Conservation (phyloP, 2,329 filamentous ascomycete genomes). For the Fusarium clavum region DNA sequence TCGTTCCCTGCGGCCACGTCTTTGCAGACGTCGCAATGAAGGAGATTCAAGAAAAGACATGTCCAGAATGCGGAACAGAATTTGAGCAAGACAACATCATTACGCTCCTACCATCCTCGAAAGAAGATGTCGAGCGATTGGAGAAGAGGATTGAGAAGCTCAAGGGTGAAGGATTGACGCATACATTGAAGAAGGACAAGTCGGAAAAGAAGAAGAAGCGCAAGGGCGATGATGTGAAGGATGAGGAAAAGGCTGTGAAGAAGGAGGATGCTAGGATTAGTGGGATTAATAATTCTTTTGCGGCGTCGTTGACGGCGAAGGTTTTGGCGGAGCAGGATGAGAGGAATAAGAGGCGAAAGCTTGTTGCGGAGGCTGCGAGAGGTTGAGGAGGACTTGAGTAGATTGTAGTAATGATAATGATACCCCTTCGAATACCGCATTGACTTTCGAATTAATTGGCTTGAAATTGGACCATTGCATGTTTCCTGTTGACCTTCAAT, state of each 20-base stretch:
- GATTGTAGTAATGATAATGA: conserved; percentile 22
- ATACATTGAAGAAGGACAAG: conserved; percentile 87
- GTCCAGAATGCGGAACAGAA: conserved; percentile 78
- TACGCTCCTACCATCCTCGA: conserved; percentile 78
- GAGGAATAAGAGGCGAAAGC: conserved; percentile 80
- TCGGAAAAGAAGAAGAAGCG: conserved; percentile 77
- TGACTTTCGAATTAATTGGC: background rate
- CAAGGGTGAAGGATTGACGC: conserved; percentile 77
- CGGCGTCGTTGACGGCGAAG: conserved; percentile 85
- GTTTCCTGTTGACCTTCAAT: accelerated
- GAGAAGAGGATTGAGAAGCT: conserved; percentile 75
- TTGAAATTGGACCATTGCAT: background rate
- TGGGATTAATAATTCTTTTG: conserved; percentile 88
- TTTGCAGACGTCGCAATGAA: conserved; percentile 89
- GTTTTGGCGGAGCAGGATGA: conserved; percentile 90
- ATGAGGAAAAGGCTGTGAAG: conserved; percentile 64
- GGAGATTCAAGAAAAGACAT: conserved; percentile 74
- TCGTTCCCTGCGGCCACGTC: conserved; percentile 95
- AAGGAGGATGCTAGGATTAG: conserved; percentile 55
- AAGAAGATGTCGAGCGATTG: conserved; percentile 77
- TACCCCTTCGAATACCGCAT: conserved; percentile 26
- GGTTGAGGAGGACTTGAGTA: conserved; percentile 21
- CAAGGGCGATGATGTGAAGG: conserved; percentile 55
- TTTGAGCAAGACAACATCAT: conserved; percentile 83
- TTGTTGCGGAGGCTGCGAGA: conserved; percentile 55